A percentile compares a stretch with the other conserved stretches of the same genome.
These are phyloP conservation scores for Kokia cookei DNA, from an alignment of 441 rosid genomes.

Conservation along the genomic window DNA sequence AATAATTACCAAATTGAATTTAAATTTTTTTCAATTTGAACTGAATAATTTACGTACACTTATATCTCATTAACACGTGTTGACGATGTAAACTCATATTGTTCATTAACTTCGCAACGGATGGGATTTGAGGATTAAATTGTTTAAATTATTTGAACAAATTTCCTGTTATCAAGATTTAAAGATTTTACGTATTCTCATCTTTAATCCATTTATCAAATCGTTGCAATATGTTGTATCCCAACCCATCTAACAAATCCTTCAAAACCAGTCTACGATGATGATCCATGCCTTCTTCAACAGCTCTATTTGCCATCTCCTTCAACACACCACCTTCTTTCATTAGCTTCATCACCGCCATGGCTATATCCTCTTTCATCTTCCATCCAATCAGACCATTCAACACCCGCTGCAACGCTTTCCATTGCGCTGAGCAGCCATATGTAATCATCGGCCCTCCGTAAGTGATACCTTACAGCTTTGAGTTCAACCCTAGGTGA, in stretches of 20 bases:
- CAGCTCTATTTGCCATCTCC: not conserved
- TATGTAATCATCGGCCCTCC: conserved; percentile 20
- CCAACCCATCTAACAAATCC: not conserved
- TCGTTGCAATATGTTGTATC: not conserved
- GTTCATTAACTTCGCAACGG: no score
- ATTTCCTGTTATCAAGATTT: no score
- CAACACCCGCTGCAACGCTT: conserved; percentile 15
- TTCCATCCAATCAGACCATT: conserved; percentile 1
- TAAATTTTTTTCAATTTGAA: no score
- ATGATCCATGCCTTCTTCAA: conserved; percentile 1
- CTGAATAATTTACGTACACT: no score
- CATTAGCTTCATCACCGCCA: not conserved
- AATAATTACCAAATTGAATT: no score
- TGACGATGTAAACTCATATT: no score
- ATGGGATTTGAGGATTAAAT: no score
- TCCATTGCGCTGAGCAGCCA: conserved; percentile 16
- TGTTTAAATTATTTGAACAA: no score
- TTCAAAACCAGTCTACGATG: not conserved
- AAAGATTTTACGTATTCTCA: no score
- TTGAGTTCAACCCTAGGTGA: conserved; percentile 41
- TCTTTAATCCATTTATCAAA: no score
- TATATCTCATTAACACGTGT: no score
- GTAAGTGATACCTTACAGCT: not conserved
- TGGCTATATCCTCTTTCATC: not conserved
- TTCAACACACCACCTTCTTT: not conserved